A percentile compares a stretch with the other conserved stretches of the same genome.
These are phyloP conservation scores for Taphrina communis DNA, from an alignment of 1,139 yeast genomes.

Conservation along the genomic window DNA sequence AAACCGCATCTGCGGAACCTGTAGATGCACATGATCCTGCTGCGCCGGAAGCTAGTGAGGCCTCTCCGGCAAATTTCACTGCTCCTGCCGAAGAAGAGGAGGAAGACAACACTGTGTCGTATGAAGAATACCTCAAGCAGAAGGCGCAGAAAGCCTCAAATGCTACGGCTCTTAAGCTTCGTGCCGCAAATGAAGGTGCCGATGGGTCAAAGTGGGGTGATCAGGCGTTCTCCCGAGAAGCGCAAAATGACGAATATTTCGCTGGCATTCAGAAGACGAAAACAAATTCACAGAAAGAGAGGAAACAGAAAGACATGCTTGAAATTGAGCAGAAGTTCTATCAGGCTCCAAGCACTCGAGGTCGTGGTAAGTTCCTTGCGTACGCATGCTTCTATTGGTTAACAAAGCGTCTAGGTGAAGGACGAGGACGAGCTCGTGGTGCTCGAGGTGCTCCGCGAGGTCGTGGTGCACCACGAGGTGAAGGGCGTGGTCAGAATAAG, in stretches of 20 bases:
- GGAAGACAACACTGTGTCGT: slow-evolving; percentile 58
- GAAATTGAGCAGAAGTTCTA: slow-evolving; percentile 68
- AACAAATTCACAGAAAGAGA: slow-evolving; percentile 55
- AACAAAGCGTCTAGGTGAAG: slow-evolving; percentile 18
- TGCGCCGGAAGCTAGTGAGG: slow-evolving; percentile 70
- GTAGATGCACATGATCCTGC: slow-evolving; percentile 71
- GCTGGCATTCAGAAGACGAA: slow-evolving; percentile 60
- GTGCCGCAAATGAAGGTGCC: slow-evolving; percentile 67
- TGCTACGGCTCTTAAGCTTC: slow-evolving; percentile 53
- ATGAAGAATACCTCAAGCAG: slow-evolving; percentile 75
- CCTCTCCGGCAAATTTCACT: slow-evolving; percentile 47
- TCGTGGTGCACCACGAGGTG: slow-evolving; percentile 50
- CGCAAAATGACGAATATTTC: slow-evolving; percentile 55
- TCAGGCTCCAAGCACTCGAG: slow-evolving; percentile 41
- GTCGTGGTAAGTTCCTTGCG: slow-evolving; percentile 16
- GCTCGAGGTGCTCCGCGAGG: slow-evolving; percentile 51
- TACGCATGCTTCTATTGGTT: not conserved
- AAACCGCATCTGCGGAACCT: slow-evolving; percentile 54
- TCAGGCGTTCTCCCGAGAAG: slow-evolving; percentile 47
- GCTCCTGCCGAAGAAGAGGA: slow-evolving; percentile 48
- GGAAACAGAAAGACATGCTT: slow-evolving; percentile 68
- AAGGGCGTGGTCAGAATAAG: slow-evolving; percentile 47
- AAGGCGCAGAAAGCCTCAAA: slow-evolving; percentile 51
- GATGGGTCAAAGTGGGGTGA: slow-evolving; percentile 60
- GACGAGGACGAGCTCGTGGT: slow-evolving; percentile 40